phyloP scores from a whole-genome alignment of 1,284 basidiomycete species.

The Irpex sp. region DNA sequence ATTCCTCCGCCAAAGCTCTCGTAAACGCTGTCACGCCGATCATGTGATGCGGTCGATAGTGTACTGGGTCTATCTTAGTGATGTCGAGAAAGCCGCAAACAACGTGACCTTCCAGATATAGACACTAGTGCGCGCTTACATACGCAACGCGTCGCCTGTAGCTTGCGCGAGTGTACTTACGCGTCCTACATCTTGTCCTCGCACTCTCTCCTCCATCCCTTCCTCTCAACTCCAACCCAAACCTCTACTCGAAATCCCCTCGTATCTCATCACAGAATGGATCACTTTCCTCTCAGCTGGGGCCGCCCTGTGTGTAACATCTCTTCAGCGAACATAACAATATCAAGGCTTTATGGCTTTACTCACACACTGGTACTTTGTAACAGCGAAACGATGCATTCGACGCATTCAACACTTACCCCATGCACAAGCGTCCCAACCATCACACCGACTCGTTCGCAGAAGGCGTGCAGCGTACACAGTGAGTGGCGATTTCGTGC shows the following conservation, averaged over 20 bases:
- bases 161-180: slow-evolving; percentile 12
- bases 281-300: slow-evolving; percentile 87
- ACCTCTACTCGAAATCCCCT: neutral
- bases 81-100: slow-evolving; percentile 7
- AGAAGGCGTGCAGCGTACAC: slow-evolving; percentile 79
- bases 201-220: neutral
- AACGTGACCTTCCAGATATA: slow-evolving; percentile 10
- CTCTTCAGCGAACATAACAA: neutral
- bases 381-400: slow-evolving; percentile 76
- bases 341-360: neutral
- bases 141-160: slow-evolving; percentile 13
- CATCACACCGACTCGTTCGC: slow-evolving; percentile 62
- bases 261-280: slow-evolving; percentile 54
- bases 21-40: too few relatives aligned
- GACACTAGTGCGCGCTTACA: slow-evolving; percentile 22
- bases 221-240: neutral
- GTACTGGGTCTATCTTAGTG: too few relatives aligned
- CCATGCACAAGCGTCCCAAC: slow-evolving; percentile 68
- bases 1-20: too few relatives aligned
- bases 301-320: slow-evolving; percentile 72
- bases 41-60: too few relatives aligned
- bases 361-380: slow-evolving; percentile 11
- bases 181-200: slow-evolving; percentile 9
- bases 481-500: slow-evolving; percentile 52
- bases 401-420: slow-evolving; percentile 81